These are phyloP conservation scores for Clathrospora elynae DNA, from an alignment of 2,329 filamentous ascomycete species.

Conservation along the genomic window DNA sequence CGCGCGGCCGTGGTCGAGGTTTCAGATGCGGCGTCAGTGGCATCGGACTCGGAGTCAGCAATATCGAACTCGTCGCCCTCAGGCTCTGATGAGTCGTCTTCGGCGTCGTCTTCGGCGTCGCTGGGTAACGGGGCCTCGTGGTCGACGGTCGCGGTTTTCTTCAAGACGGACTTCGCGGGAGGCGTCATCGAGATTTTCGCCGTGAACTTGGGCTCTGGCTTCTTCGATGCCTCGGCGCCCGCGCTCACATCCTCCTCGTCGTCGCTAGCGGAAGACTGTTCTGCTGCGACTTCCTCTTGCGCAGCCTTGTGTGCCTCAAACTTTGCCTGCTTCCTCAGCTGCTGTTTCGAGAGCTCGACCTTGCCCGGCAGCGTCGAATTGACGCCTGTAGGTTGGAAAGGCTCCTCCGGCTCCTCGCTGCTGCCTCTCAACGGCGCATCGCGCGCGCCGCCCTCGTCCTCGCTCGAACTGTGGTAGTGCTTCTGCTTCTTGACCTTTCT, in stretches of 20 bases:
- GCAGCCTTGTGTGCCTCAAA: constrained; percentile 23
- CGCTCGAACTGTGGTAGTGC: constrained; percentile 68
- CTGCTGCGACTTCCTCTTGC: constrained; percentile 15
- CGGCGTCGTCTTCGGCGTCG: constrained; percentile 24
- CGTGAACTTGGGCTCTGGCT: constrained; percentile 31
- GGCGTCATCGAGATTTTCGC: constrained; percentile 23
- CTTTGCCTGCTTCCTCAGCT: constrained; percentile 26
- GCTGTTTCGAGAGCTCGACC: constrained; percentile 16
- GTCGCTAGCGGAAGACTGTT: constrained; percentile 18
- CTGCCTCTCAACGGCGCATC: constrained; percentile 35
- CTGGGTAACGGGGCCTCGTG: constrained; percentile 37
- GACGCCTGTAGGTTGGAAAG: constrained; percentile 32
- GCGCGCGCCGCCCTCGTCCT: constrained; percentile 51
- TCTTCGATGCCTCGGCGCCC: constrained; percentile 9
- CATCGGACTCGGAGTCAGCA: constrained; percentile 35
- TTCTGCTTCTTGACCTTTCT: constrained; percentile 68
- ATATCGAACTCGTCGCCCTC: constrained; percentile 44
- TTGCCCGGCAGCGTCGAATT: constrained; percentile 26
- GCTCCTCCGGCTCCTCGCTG: constrained; percentile 30
- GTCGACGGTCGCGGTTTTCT: constrained; percentile 34
- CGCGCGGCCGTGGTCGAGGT: constrained; percentile 39
- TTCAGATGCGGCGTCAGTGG: constrained; percentile 48
- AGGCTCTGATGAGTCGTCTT: constrained; percentile 40
- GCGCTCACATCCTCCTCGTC: constrained; percentile 6
- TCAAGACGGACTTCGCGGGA: constrained; percentile 27